Base-by-base conservation (phyloP, 495 filamentous ascomycete genomes). In the Tuber umbilicatum region DNA sequence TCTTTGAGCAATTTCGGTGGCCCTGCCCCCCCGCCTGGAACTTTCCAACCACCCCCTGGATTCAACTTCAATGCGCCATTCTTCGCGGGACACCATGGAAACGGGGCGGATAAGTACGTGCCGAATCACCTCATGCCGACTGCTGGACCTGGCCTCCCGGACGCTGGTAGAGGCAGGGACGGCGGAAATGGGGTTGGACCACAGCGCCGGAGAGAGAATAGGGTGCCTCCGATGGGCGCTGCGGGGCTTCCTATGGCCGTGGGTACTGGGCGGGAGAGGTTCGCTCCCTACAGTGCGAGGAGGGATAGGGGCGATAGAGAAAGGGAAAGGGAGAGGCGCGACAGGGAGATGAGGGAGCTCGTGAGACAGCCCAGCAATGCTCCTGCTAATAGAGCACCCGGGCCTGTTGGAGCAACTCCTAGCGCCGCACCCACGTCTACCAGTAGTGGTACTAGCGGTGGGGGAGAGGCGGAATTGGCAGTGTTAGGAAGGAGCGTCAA, bases 401-500 rank as follows among this genome's bases (percentile, higher is more conserved):
- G 83, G 64, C 41, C 72, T 60, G 75, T 74, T 19, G 73, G 83
- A 70, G 70, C 81, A 27, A 81, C 75, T 23, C 81, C 82, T 23
- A 64, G 55, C 10, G 55, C 55, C 14, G 55, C 55, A 35, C 55
- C 55, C 31, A 79, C 81, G 23, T 76, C 76, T 72, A 83, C 82
- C 60, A 60, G 77, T 40, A 74, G 76, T 47, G 82, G 84, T 37
- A 85, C 83, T 75, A 89, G 67, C 83, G 88, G 77, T 89, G 90
- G 90, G 86, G 88, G 72, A 86, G 91, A 78, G 88, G 90, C 74
- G 84, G 87, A 47, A 88, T 88, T 70, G 89, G 90, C 94, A 1
- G 92, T 97, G 2, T 91, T 94, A 77, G 95, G 96, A 5, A 88
- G 95, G 68, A 97, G 91, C 64, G 81, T 99, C 45, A 97, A 95